phyloP scores from a whole-genome alignment of 129 eudicot genomes.

The Flaveria sonorensis region DNA sequence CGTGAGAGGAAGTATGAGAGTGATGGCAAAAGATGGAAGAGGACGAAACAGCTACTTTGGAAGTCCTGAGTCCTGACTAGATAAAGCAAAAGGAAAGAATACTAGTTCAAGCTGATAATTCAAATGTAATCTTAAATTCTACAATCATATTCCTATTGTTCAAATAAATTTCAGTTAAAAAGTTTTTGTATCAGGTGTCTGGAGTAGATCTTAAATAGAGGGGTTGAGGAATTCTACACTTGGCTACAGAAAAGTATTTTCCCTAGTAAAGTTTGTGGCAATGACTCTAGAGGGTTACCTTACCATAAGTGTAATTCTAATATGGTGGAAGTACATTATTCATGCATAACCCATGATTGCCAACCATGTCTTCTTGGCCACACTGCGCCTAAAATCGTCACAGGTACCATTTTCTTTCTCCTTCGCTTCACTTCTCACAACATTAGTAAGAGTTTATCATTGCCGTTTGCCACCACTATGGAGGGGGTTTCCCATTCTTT shows the following conservation, averaged over 20 bases:
- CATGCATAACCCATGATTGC: no score
- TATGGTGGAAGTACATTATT: neutral
- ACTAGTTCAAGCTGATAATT: slow-evolving; percentile 4
- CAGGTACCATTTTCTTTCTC: neutral
- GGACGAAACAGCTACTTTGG: neutral
- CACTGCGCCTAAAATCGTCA: neutral
- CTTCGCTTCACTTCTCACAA: neutral
- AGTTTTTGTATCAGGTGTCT: neutral
- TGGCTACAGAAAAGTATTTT: neutral
- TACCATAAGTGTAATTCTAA: neutral
- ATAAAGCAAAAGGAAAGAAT: slow-evolving; percentile 7
- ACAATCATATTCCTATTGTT: neutral
- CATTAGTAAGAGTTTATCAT: neutral
- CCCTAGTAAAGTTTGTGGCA: neutral
- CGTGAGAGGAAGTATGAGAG: slow-evolving; percentile 11
- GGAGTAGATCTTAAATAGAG: neutral
- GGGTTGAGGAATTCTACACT: no score
- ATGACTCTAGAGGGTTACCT: slow-evolving; percentile 4
- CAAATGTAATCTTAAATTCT: neutral
- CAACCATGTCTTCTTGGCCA: no score
- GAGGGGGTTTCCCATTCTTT: neutral
- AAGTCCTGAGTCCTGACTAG: neutral
- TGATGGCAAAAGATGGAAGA: slow-evolving; percentile 14
- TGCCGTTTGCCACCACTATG: neutral
- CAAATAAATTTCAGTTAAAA: neutral